Evolutionary conservation across 2,329 filamentous ascomycete genomes (phyloP), one percentile per base, ranked within the genome.

Genomic region (Botryosphaeria agaves): DNA sequence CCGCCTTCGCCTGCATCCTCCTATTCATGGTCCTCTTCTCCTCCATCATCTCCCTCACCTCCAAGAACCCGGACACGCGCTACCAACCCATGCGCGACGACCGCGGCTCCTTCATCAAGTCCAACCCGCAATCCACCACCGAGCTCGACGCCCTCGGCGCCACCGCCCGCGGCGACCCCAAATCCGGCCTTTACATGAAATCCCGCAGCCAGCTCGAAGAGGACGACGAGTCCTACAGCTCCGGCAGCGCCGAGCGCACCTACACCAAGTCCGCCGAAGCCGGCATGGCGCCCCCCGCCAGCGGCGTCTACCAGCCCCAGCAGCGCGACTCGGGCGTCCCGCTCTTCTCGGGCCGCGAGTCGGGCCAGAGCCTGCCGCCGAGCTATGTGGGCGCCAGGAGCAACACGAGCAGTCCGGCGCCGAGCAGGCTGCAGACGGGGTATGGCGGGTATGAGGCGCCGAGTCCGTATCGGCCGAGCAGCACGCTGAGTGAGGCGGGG

Each of bases 61-160:
- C 82, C 37, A 91, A 91, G 68, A 91, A 94, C 57, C 87, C 87
- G 14, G 87, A 95, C 50, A 82, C 79, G 25, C 76, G 85, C 37
- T 95, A 95, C 57, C 83, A 93, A 55, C 84, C 83, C 45, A 94
- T 95, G 85, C 78, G 79, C 32, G 87, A 95, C 46, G 87, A 95
- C 54, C 77, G 87, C 44, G 83, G 82, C 30, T 94, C 85, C 7
- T 94, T 95, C 59, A 93, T 94, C 73, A 94, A 94, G 63, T 93
- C 84, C 9, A 80, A 89, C 53, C 80, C 80, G 4, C 76, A 87
- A 46, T 62, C 93, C 11, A 82, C 77, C 4, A 92, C 84, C 5
- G 85, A 94, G 56, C 67, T 94, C 30, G 84, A 94, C 51, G 85
- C 85, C 6, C 62, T 94, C 34, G 85, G 81, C 39, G 81, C 80